These are phyloP conservation scores for Salvia splendens DNA, from an alignment of 257 asterid genomes.

Conservation along the genomic window DNA sequence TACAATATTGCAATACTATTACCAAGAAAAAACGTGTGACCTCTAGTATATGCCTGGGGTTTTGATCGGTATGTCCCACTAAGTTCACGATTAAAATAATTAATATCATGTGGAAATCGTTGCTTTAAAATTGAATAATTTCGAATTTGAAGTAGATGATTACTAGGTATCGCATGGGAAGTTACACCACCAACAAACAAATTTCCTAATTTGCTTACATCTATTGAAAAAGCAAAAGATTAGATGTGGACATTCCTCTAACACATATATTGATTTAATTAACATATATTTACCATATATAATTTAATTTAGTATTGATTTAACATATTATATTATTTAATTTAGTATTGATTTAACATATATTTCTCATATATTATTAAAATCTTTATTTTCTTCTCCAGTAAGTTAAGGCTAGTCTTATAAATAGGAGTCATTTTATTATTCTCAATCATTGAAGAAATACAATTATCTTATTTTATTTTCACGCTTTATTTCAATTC, in stretches of 20 bases:
- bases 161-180: slow-evolving; percentile 21
- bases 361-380: too few species aligned
- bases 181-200: slow-evolving; percentile 49
- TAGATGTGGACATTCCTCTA: slow-evolving; percentile 45
- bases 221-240: slow-evolving; percentile 36
- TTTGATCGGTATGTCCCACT: slow-evolving; percentile 11
- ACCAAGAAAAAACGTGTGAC: slow-evolving; percentile 10
- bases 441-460: too few species aligned
- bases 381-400: too few species aligned
- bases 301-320: too few species aligned
- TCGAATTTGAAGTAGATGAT: slow-evolving; percentile 20
- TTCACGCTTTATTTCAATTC: too few species aligned
- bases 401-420: too few species aligned
- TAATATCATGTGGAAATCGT: slow-evolving; percentile 20
- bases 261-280: too few species aligned
- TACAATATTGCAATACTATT: slow-evolving; percentile 8
- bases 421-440: too few species aligned
- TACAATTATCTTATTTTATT: too few species aligned
- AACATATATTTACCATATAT: too few species aligned
- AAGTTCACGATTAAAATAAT: slow-evolving; percentile 1
- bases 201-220: slow-evolving; percentile 38
- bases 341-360: too few species aligned
- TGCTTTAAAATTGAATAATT: not conserved
- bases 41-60: slow-evolving; percentile 22
- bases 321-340: too few species aligned